Base-by-base conservation (phyloP, 1,139 yeast genomes). In the Pneumocystis oryctolagi region DNA sequence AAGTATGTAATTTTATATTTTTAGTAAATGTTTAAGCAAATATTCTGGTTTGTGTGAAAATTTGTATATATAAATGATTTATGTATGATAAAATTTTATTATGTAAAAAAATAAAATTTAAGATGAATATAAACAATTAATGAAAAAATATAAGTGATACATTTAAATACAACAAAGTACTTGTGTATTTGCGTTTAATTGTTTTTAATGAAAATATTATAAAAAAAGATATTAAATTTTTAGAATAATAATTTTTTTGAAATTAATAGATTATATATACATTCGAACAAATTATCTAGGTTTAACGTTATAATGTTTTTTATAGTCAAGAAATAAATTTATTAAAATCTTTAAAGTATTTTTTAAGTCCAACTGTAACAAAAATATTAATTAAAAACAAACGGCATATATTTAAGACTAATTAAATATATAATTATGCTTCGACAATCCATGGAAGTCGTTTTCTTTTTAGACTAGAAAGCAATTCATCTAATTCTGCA, bases 401-500 rank as follows among this genome's bases (percentile, higher is more conserved):
- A 47, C n/a, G 16, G 55, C 25, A 47, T 47, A 28, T 47, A 47
- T 14, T 25, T 47, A 47, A n/a, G 30, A 42, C 20, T 20, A 28
- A 25, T 9, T 20, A 47, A 40, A 25, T 47, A 1, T 12, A 25
- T 47, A 28, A 47, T 47, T 47, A 47, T 2, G 55, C 5, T 12
- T 25, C 31, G 25, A 47, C 12, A 47, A 25, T 47, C 55, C 55
- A 47, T 47, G 55, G 55, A 3, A 47, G 55, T 25, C 14, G 55
- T 47, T 47, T 47, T 12, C 55, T 47, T 47, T 47, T 47, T 25
- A 47, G 14, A 3, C 31, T 47, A 47, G 31, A 47, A 47, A 47
- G 55, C 69, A 88, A 77, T 6, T 79, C 77, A 74, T 92, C 97
- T 68, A 92, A 85, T 64, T 85, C 86, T 63, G 75, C 79, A 74